A percentile compares a stretch with the other conserved stretches of the same genome.
phyloP scores from a whole-genome alignment of 2,329 filamentous ascomycete species.

The Teratosphaeriaceae sp. region DNA sequence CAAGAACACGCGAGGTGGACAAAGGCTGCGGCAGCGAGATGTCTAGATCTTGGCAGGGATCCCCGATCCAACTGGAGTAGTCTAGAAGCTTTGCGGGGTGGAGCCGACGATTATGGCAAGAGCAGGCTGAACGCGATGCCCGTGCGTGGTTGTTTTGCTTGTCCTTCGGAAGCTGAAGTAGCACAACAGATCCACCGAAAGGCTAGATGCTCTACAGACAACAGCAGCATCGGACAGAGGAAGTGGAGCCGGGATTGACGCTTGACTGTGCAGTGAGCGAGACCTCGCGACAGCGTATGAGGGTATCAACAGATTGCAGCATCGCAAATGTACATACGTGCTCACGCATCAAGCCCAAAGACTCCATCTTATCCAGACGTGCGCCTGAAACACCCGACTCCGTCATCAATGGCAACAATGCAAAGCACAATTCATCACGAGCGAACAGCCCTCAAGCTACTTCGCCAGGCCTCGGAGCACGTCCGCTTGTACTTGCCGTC shows the following conservation, averaged over 20 bases:
- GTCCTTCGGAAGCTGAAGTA: neutral
- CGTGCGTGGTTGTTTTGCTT: neutral
- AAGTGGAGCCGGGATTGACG: neutral
- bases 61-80: neutral
- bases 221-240: neutral
- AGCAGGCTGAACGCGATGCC: neutral
- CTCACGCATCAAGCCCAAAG: no score
- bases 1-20: slow-evolving; percentile 10
- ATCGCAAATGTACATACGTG: slow-evolving; percentile 6
- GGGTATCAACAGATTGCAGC: slow-evolving; percentile 2
- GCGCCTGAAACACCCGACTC: no score
- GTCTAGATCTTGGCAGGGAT: neutral
- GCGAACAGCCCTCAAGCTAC: slow-evolving; percentile 15
- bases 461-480: slow-evolving; percentile 29
- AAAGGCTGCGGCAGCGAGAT: slow-evolving; percentile 8
- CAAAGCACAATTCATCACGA: slow-evolving; percentile 1
- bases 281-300: neutral
- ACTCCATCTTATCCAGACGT: no score
- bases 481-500: slow-evolving; percentile 47
- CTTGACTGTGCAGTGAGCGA: neutral
- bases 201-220: neutral
- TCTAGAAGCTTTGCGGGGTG: slow-evolving; percentile 4
- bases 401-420: slow-evolving; percentile 14
- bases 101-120: neutral
- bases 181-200: neutral